These are phyloP conservation scores for Tetrahymena thermophila DNA, from an alignment of 73 alveolate genomes.

Conservation along the genomic window DNA sequence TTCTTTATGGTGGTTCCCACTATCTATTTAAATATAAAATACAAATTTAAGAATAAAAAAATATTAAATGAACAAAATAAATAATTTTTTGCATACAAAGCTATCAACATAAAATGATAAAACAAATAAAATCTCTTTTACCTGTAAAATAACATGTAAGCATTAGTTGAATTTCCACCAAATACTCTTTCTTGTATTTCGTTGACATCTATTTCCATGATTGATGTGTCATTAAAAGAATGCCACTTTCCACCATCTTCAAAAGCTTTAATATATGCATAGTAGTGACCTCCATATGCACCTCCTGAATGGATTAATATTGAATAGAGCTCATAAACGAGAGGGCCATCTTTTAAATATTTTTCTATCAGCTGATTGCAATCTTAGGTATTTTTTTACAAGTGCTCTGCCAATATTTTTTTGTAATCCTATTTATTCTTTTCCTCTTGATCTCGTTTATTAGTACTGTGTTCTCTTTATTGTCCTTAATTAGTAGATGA, in stretches of 20 bases:
- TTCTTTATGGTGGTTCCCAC: background rate
- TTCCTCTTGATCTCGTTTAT: background rate
- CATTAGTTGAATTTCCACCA: conserved; percentile 71
- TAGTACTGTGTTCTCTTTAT: background rate
- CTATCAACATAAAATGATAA: background rate
- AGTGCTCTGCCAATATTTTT: conserved; percentile 1
- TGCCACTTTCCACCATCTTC: conserved; percentile 70
- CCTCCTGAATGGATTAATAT: conserved; percentile 62
- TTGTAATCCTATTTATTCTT: background rate
- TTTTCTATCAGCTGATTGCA: conserved; percentile 11
- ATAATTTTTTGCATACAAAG: background rate
- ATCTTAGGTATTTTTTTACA: conserved; percentile 29
- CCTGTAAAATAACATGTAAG: conserved; percentile 86
- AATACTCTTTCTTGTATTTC: conserved; percentile 44
- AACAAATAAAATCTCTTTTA: background rate
- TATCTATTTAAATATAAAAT: background rate
- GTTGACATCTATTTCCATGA: conserved; percentile 46
- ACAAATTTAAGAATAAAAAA: no score
- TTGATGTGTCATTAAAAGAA: conserved; percentile 59
- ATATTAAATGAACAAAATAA: background rate
- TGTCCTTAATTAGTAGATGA: background rate
- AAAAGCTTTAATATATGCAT: conserved; percentile 61
- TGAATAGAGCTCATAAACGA: conserved; percentile 66
- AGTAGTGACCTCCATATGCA: conserved; percentile 73
- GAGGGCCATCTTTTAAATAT: conserved; percentile 59